Conservation (phyloP, 2,329 filamentous ascomycete species). For the Exophiala viscosa region DNA sequence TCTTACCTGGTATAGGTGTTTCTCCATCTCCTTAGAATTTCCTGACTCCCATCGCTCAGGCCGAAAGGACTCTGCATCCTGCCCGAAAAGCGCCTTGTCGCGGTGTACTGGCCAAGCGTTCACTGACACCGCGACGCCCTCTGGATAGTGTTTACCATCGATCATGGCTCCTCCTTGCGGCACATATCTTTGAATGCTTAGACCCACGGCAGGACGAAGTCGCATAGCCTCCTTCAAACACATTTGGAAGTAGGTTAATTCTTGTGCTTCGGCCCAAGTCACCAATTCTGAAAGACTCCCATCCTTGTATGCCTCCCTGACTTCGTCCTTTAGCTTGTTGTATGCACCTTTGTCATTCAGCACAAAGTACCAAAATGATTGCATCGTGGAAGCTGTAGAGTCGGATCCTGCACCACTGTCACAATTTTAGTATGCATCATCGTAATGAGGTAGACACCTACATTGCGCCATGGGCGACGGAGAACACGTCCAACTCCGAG, state of each 20-base stretch:
- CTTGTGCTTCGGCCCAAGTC: conserved; percentile 7
- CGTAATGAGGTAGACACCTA: conserved; percentile 4
- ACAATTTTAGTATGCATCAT: background rate
- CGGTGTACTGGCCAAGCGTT: conserved; percentile 32
- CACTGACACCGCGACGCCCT: background rate
- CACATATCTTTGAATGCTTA: conserved; percentile 25
- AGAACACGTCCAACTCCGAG: conserved; percentile 52
- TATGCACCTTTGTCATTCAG: conserved; percentile 27
- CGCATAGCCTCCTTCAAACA: conserved; percentile 17
- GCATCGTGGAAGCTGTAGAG: conserved; percentile 58
- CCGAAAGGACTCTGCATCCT: conserved; percentile 37
- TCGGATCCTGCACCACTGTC: conserved; percentile 49
- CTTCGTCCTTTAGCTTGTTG: conserved; percentile 6
- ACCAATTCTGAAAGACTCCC: conserved; percentile 7
- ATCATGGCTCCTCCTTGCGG: conserved; percentile 16
- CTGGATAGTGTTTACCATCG: conserved; percentile 9
- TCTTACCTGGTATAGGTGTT: background rate
- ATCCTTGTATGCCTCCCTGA: conserved; percentile 2
- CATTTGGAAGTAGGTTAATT: conserved; percentile 12
- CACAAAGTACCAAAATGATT: conserved; percentile 52
- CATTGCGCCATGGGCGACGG: conserved; percentile 53
- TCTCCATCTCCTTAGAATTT: conserved; percentile 32
- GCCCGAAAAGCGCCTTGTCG: conserved; percentile 38
- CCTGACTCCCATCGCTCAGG: conserved; percentile 46
- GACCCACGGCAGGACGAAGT: conserved; percentile 22